Evolutionary conservation across 768 basidiomycete genomes (phyloP), one percentile per base, ranked within the genome.

Genomic region (Artomyces pyxidatus): DNA sequence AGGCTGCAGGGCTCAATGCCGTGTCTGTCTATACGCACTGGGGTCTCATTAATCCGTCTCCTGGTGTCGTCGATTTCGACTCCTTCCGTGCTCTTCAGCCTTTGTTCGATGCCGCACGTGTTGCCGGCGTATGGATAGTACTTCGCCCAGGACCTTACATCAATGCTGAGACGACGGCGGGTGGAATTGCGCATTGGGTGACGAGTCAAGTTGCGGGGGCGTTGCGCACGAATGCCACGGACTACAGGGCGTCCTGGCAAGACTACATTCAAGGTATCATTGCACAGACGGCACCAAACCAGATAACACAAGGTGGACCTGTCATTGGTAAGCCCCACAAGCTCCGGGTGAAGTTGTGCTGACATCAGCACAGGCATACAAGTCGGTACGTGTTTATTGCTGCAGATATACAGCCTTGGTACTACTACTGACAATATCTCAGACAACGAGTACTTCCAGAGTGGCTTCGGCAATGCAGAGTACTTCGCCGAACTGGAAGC

Each of bases 131-230:
- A 10, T 92, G 82, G 78, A 71, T 92, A 43, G 77, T 89, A 37
- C 70, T 90, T 44, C 78, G 89, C 30, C 89, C 89, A 49, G 88
- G 88, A 73, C 62, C 50, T 65, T 63, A 88, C 57, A 88, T 88
- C 67, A 88, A 88, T 55, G 85, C 85, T 4, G 87, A 89, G 61
- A 87, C 85, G 0, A 81, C 82, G 11, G 88, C 85, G 0, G 88
- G 88, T 22, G 88, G 88, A 9, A 71, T 81, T 49, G 68, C 78
- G 1, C 74, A 75, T 47, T 89, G 88, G 88, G 71, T 77, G 10
- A 88, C 87, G 1, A 73, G 77, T 11, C 72, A 80, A 57, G 77
- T 85, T 14, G 73, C 78, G 3, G 83, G 83, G 7, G 66, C 68
- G 37, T 68, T 89, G 14, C 77, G 89, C n/a, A 88, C 86, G 19